These are phyloP conservation scores for Arthroderma sp. DNA, from an alignment of 2,329 filamentous ascomycete species.

Conservation along the genomic window DNA sequence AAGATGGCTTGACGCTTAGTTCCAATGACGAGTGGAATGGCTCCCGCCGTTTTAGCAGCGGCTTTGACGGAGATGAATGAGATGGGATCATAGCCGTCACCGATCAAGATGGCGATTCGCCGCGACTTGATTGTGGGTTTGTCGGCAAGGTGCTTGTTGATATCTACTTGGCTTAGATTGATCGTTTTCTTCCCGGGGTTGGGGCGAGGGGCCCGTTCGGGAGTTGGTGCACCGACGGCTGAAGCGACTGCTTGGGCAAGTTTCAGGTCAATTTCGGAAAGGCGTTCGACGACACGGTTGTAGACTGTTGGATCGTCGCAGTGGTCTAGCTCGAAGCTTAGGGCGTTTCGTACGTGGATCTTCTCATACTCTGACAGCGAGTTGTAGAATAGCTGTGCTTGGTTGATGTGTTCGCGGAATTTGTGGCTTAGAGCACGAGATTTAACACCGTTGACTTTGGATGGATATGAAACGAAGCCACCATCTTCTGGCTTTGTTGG, in stretches of 20 bases:
- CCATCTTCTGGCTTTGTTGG: slow-evolving; percentile 51
- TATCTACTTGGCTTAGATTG: slow-evolving; percentile 60
- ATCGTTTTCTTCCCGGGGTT: slow-evolving; percentile 59
- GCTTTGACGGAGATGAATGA: slow-evolving; percentile 53
- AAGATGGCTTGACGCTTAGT: slow-evolving; percentile 54
- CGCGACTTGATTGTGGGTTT: slow-evolving; percentile 53
- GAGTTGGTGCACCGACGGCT: slow-evolving; percentile 49
- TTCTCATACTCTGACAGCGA: slow-evolving; percentile 56
- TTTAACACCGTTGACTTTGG: slow-evolving; percentile 58
- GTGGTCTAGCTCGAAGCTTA: slow-evolving; percentile 64
- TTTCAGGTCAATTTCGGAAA: slow-evolving; percentile 58
- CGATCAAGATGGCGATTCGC: slow-evolving; percentile 44
- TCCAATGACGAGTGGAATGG: slow-evolving; percentile 57
- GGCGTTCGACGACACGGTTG: slow-evolving; percentile 51
- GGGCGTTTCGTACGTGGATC: slow-evolving; percentile 45
- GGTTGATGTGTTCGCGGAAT: slow-evolving; percentile 64
- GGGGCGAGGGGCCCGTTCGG: slow-evolving; percentile 37
- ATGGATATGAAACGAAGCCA: slow-evolving; percentile 55
- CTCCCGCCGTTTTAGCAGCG: slow-evolving; percentile 48
- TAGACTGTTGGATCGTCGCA: slow-evolving; percentile 70
- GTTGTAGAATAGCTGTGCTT: slow-evolving; percentile 76
- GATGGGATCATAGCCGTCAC: slow-evolving; percentile 33
- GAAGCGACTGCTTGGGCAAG: slow-evolving; percentile 58
- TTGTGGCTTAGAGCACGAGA: slow-evolving; percentile 50
- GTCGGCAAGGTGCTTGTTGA: slow-evolving; percentile 48